Evolutionary conservation across 176 grass and related monocot species (phyloP), one percentile per base, ranked within the genome.

Genomic region (Elaeis guineensis): DNA sequence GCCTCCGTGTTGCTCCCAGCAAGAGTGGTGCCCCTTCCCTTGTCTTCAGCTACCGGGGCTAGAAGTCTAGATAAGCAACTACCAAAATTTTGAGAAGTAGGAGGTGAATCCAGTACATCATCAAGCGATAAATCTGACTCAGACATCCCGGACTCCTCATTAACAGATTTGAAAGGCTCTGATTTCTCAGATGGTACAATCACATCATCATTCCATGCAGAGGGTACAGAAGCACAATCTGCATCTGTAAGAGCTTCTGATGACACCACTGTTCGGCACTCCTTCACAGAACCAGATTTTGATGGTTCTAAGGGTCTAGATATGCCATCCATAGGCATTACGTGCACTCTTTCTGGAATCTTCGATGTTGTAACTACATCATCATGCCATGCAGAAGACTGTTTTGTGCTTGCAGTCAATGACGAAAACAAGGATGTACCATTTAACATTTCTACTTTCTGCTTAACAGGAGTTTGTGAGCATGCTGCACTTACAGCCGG

Each of bases 171-270:
- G 52, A 57, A 74, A 71, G 65, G 61, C 2, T 64, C 61, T 18
- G 57, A 61, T 17, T 21, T 44, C 58, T 84, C 79, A 17, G 78
- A 80, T 6, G 57, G 52, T 48, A 84, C 60, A 74, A 66, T 71
- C 62, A 72, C 72, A 62, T 88, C 87, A 21, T 89, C 78, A 54
- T 88, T 89, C 93, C 93, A 97, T 62, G 93, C 81, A 58, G 93
- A 92, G 63, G 79, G 81, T 76, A 77, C 78, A 25, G 73, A 76
- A 74, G 86, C 69, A 54, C 81, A 77, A 58, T 97, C 87, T 56
- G 78, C 75, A 55, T 84, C 76, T 51, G 79, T 56, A 2, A 68
- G 72, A 18, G 72, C 65, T 52, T 67, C 62, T 12, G 60, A 3
- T 32, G 75, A 71, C 66, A 57, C 75, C 66, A 51, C 28, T 51